phyloP scores from a whole-genome alignment of 495 filamentous ascomycete genomes.

The Tuber indicum region DNA sequence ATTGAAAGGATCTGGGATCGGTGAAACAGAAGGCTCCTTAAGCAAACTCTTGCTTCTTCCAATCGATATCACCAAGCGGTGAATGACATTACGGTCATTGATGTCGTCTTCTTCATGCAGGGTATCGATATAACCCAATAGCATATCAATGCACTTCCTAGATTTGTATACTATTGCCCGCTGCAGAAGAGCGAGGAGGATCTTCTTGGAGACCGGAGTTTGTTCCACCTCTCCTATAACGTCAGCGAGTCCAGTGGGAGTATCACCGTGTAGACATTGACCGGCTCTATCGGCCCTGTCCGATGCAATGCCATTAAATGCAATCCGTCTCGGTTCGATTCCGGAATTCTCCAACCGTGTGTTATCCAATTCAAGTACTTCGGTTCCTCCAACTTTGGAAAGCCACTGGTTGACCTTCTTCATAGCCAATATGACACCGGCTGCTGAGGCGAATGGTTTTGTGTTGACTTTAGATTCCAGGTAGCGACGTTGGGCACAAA shows the following conservation, averaged over 20 bases:
- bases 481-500: constrained; percentile 70
- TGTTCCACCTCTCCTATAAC: constrained; percentile 54
- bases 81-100: constrained; percentile 86
- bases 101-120: constrained; percentile 86
- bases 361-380: constrained; percentile 57
- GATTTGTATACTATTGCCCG: constrained; percentile 69
- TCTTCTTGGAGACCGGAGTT: constrained; percentile 52
- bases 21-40: constrained; percentile 37
- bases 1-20: constrained; percentile 36
- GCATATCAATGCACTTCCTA: constrained; percentile 58
- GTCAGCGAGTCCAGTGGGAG: constrained; percentile 55
- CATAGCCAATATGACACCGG: constrained; percentile 57
- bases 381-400: constrained; percentile 66
- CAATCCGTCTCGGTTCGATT: constrained; percentile 54
- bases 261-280: constrained; percentile 67
- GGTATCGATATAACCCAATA: constrained; percentile 59
- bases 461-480: constrained; percentile 81
- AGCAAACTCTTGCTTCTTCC: constrained; percentile 63
- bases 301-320: constrained; percentile 59
- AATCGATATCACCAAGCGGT: constrained; percentile 83
- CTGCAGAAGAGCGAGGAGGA: constrained; percentile 75
- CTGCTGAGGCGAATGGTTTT: constrained; percentile 74
- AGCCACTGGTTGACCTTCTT: constrained; percentile 86
- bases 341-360: constrained; percentile 10
- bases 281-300: constrained; percentile 66